Evolutionary conservation across 2,329 filamentous ascomycete species (phyloP), one percentile per base, ranked within the genome.

Genomic region (Phialophora tarda): DNA sequence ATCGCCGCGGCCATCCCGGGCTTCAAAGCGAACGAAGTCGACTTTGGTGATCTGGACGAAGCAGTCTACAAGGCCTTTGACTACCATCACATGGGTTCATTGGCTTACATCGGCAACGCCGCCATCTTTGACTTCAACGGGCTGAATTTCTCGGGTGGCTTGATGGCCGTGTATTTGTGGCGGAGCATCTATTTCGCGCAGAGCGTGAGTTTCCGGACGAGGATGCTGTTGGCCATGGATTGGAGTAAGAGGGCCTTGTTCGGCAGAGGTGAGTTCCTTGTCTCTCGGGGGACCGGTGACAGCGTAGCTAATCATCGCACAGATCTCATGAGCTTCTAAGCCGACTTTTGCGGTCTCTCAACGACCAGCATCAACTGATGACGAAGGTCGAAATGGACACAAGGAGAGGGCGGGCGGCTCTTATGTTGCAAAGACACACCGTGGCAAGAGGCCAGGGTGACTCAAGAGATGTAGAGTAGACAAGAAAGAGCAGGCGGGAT

Each of bases 201-300:
- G 83, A 97, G 92, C 75, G 95, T 99, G 56, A 97, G 93, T 78
- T 85, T 98, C 66, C 84, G 95, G 72, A 99, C 95, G 28, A 87
- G 94, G 69, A 86, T 92, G 71, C 80, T 99, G 75, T 83, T 99
- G 79, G 93, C 93, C 21, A 97, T 99, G 95, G 95, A 99, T 78
- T 99, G 95, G 95, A 89, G 88, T n/a, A 99, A 98, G 86, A 86
- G 96, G 77, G 91, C 92, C 12, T 79, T 99, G 24, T 99, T 99
- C 82, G 95, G 95, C 72, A 86, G 95, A 89, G 95, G 94, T 97
- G 80, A 82, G 89, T 64, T 55, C 3, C 34, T 47, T 23, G 23
- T 24, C n/a, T 14, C 11, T n/a, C 24, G 2, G n/a, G 38, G 11
- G 2, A 24, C 24, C 7, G 14, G 57, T 28, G 11, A 28, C n/a